Evolutionary conservation across 768 basidiomycete genomes (phyloP), one percentile per base, ranked within the genome.

Genomic region (Mrakia blollopis): DNA sequence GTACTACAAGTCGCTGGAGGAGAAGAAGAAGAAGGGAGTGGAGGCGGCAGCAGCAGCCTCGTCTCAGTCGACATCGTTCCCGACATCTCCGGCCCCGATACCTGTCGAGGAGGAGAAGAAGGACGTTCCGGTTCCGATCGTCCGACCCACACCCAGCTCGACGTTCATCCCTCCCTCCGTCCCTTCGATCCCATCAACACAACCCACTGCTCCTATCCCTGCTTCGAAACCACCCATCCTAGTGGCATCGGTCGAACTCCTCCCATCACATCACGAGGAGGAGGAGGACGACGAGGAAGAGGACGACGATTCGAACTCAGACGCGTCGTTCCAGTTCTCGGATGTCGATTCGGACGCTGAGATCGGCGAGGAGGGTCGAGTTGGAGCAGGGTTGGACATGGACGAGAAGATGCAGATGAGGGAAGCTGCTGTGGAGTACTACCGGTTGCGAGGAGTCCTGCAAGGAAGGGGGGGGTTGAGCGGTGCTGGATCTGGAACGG

Each of bases 341-440:
- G 72, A 73, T 32, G 25, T 50, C 30, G 72, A 72, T 9, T 57
- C 25, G 32, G 44, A 77, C 37, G 72, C 60, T 30, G 57, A 62
- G 10, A 61, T 72, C n/a, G 50, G 57, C 67, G 23, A n/a, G 18
- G 62, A 35, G 7, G 13, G 21, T 25, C 11, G 47, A 21, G 63
- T 23, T 18, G 70, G 44, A 11, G 25, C 39, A 10, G 35, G 44
- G 13, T 21, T 77, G 32, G 76, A 73, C 23, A 77, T 77, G 76
- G 76, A 77, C 63, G 50, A 73, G 5, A 61, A 73, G 63, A 72
- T 77, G 63, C 39, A 73, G 70, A 72, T 77, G 63, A 61, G 76
- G 23, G 76, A 77, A 37, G 76, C 76, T 14, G 67, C 76, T 28
- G 76, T 77, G 23, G 65, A 72, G 39, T 77, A 77, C 39, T 77